A percentile compares a stretch with the other conserved stretches of the same genome.
phyloP scores from a whole-genome alignment of 2,329 filamentous ascomycete species.

The Neopestalotiopsis sp. region DNA sequence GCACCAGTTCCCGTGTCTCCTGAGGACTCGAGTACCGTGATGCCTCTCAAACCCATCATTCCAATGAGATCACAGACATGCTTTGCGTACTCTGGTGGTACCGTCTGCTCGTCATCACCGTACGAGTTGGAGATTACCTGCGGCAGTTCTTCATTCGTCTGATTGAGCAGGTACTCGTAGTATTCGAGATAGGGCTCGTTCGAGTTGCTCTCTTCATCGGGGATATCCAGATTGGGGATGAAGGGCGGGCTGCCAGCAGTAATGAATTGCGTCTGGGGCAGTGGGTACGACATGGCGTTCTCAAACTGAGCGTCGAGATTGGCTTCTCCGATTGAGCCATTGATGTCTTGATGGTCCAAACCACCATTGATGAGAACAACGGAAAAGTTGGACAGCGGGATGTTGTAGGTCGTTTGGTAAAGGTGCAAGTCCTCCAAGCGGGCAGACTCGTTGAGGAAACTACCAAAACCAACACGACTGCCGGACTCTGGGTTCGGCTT shows the following conservation, averaged over 20 bases:
- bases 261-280: constrained; percentile 36
- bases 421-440: constrained; percentile 48
- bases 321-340: constrained; percentile 28
- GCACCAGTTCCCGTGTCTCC: constrained; percentile 29
- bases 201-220: constrained; percentile 32
- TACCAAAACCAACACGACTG: constrained; percentile 54
- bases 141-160: constrained; percentile 46
- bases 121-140: constrained; percentile 59
- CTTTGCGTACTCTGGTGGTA: constrained; percentile 31
- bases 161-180: constrained; percentile 53
- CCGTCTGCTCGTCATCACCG: constrained; percentile 38
- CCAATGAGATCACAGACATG: constrained; percentile 33
- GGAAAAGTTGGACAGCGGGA: constrained; percentile 50
- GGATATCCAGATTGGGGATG: constrained; percentile 28
- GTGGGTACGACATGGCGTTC: constrained; percentile 35
- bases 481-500: constrained; percentile 47
- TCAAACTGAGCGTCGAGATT: constrained; percentile 38
- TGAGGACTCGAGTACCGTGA: constrained; percentile 15
- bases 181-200: constrained; percentile 65
- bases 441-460: constrained; percentile 57
- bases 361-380: constrained; percentile 45
- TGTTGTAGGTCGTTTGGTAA: constrained; percentile 41
- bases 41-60: constrained; percentile 16
- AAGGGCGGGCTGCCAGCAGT: constrained; percentile 39
- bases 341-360: constrained; percentile 40